A percentile compares a stretch with the other conserved stretches of the same genome.
Evolutionary conservation across 139 green algal genomes (phyloP).

Genomic region (Haematococcus lacustris): DNA sequence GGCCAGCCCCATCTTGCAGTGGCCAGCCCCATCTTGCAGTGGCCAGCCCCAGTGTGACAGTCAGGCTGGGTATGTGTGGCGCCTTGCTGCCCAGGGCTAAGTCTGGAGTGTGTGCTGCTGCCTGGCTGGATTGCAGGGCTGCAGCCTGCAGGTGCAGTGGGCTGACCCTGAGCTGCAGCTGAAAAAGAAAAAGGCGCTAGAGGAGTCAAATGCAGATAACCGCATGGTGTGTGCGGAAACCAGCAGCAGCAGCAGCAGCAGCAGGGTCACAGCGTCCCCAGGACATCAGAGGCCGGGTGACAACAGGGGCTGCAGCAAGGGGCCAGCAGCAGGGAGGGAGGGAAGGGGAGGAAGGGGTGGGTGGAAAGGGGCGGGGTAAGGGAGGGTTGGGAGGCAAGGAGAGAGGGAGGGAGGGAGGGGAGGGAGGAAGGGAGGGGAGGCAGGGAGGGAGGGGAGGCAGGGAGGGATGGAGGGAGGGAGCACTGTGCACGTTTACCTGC

Average conservation of each 20-base stretch:
- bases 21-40: not conserved
- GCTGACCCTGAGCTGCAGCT: constrained; percentile 43
- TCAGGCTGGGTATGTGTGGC: not conserved
- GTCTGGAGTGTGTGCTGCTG: too few relatives aligned
- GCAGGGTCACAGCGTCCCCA: too few relatives aligned
- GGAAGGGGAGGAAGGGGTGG: too few relatives aligned
- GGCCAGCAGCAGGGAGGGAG: not conserved
- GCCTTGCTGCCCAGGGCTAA: not conserved
- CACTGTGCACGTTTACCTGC: too few relatives aligned
- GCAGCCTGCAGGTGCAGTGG: constrained; percentile 30
- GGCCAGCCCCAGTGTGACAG: not conserved
- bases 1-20: not conserved
- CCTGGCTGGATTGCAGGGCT: too few relatives aligned
- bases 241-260: not conserved
- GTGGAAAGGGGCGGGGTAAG: too few relatives aligned
- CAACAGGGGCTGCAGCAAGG: not conserved
- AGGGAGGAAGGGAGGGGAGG: too few relatives aligned
- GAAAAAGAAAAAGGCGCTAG: constrained; percentile 43
- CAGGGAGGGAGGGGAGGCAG: too few relatives aligned
- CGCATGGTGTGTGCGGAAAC: constrained; percentile 41
- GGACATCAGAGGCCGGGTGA: not conserved
- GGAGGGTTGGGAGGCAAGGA: too few relatives aligned
- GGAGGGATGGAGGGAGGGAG: too few relatives aligned
- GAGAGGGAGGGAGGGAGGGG: too few relatives aligned
- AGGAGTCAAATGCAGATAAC: constrained; percentile 37